Conservation (phyloP, 1,284 basidiomycete species). For the Coniferiporia sulphurascens region DNA sequence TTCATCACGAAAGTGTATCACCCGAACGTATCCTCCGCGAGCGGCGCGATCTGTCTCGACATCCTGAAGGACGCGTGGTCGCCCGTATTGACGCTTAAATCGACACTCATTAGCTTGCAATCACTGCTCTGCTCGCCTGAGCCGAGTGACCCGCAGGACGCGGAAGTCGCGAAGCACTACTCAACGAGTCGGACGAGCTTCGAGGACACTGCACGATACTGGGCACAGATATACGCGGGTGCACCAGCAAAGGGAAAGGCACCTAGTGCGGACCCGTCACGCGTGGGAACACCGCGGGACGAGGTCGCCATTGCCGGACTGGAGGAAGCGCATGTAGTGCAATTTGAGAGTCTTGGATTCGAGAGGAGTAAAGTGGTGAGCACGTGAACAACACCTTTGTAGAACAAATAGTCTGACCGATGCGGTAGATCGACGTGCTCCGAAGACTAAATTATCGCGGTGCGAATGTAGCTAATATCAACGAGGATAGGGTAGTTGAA, state of each 20-base stretch:
- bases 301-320: slow-evolving; percentile 74
- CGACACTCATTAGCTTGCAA: slow-evolving; percentile 94
- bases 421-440: slow-evolving; percentile 73
- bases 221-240: slow-evolving; percentile 88
- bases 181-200: slow-evolving; percentile 84
- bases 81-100: slow-evolving; percentile 92
- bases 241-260: slow-evolving; percentile 41
- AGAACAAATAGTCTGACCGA: background rate
- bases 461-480: slow-evolving; percentile 53
- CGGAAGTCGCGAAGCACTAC: slow-evolving; percentile 97
- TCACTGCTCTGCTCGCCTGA: slow-evolving; percentile 95
- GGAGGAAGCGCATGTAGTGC: slow-evolving; percentile 67
- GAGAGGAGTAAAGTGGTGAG: slow-evolving; percentile 71
- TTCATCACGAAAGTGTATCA: slow-evolving; percentile 97
- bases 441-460: slow-evolving; percentile 91
- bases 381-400: background rate
- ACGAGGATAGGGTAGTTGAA: slow-evolving; percentile 56
- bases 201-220: slow-evolving; percentile 90
- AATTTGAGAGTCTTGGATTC: slow-evolving; percentile 73
- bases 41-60: slow-evolving; percentile 87
- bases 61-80: slow-evolving; percentile 92
- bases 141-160: slow-evolving; percentile 96
- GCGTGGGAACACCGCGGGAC: slow-evolving; percentile 36
- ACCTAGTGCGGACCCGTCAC: slow-evolving; percentile 28
- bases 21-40: slow-evolving; percentile 93